Evolutionary conservation across 1,284 basidiomycete species (phyloP).

Genomic region (Fomitopsis betulina): DNA sequence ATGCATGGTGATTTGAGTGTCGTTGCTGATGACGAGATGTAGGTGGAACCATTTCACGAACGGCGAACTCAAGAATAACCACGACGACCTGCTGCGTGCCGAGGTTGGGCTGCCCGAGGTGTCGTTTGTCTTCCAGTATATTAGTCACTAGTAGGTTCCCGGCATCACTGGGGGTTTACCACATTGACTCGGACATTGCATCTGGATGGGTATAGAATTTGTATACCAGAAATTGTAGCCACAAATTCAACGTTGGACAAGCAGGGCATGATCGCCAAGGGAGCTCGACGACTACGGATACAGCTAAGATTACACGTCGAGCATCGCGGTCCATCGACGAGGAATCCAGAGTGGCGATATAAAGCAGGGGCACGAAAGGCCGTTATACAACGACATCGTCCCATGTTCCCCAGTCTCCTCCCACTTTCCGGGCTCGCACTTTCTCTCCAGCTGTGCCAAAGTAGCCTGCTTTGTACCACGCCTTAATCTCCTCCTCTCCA

Average conservation of each 20-base stretch:
- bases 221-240: neutral
- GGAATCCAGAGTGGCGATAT: neutral
- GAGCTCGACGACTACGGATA: conserved; percentile 21
- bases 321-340: neutral
- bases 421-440: conserved; percentile 58
- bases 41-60: conserved; percentile 99
- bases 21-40: conserved; percentile 11
- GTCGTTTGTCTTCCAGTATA: conserved; percentile 90
- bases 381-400: conserved; percentile 49
- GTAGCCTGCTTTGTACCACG: conserved; percentile 73
- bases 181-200: neutral
- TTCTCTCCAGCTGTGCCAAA: conserved; percentile 74
- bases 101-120: conserved; percentile 85
- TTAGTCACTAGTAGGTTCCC: conserved; percentile 57
- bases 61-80: conserved; percentile 82
- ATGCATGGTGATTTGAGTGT: neutral
- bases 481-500: conserved; percentile 66
- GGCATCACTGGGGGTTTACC: neutral
- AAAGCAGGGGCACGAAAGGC: neutral
- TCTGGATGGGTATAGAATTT: neutral
- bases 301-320: conserved; percentile 24
- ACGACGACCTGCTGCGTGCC: conserved; percentile 92
- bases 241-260: neutral
- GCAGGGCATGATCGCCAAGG: neutral
- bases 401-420: conserved; percentile 72